A percentile compares a stretch with the other conserved stretches of the same genome.
These are phyloP conservation scores for Limonium bicolor DNA, from an alignment of 148 eudicot genomes.

Conservation along the genomic window DNA sequence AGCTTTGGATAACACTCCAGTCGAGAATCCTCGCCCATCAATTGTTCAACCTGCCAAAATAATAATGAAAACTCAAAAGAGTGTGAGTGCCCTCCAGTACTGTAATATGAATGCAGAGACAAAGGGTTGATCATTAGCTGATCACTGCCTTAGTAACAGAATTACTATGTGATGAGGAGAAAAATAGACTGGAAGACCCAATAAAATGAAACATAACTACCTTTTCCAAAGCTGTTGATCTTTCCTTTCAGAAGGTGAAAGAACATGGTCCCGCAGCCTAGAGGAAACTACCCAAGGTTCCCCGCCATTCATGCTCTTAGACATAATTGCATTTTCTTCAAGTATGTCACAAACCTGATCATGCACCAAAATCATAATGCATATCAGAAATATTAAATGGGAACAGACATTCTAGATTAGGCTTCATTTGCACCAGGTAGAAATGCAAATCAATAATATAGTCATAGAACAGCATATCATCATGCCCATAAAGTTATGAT, in stretches of 20 bases:
- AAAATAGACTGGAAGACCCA: too few relatives aligned
- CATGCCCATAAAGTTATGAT: background rate
- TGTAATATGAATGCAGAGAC: too few relatives aligned
- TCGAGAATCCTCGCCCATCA: too few relatives aligned
- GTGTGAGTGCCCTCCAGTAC: too few relatives aligned
- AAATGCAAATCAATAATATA: background rate
- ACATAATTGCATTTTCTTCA: constrained; percentile 67
- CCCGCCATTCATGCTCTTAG: constrained; percentile 34
- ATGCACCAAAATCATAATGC: background rate
- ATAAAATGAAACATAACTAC: too few relatives aligned
- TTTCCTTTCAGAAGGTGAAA: constrained; percentile 76
- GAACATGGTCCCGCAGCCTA: constrained; percentile 91
- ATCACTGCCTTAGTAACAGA: too few relatives aligned
- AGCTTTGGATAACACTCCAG: too few relatives aligned
- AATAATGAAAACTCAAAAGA: too few relatives aligned
- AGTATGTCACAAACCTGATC: constrained; percentile 78
- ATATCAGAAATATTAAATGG: background rate
- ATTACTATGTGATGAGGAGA: too few relatives aligned
- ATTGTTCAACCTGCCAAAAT: too few relatives aligned
- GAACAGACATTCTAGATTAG: background rate
- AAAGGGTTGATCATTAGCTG: too few relatives aligned
- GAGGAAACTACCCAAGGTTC: constrained; percentile 95
- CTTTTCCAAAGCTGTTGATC: constrained; percentile 63
- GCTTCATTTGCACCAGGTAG: too few relatives aligned
- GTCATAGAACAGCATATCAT: background rate